Percentiles rank a stretch among this genome's conserved stretches.
Conservation (phyloP, 1,284 basidiomycete species). For the Lentinula novae-zelandiae region DNA sequence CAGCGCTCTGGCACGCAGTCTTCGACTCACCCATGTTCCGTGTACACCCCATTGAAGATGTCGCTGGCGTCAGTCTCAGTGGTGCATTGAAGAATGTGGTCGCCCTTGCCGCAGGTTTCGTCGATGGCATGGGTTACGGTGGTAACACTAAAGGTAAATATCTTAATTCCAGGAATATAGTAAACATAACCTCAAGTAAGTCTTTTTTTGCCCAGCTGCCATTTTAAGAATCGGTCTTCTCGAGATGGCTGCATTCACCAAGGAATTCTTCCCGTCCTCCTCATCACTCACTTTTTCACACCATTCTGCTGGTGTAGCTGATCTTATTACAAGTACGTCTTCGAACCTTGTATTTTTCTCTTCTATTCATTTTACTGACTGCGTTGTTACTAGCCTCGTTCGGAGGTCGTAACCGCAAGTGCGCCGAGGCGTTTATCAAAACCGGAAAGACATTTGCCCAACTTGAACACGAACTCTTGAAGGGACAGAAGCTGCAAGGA, state of each 20-base stretch:
- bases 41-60: constrained; percentile 18
- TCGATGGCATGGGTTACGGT: constrained; percentile 19
- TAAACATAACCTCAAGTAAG: not conserved
- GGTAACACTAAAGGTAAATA: constrained; percentile 10
- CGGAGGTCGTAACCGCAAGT: constrained; percentile 20
- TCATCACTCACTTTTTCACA: constrained; percentile 17
- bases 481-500: constrained; percentile 20
- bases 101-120: constrained; percentile 19
- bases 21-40: constrained; percentile 17
- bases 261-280: constrained; percentile 18
- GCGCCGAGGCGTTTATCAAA: constrained; percentile 19
- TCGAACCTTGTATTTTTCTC: not conserved
- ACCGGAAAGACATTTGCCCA: constrained; percentile 16
- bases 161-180: not conserved
- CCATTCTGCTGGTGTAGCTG: constrained; percentile 19
- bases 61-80: constrained; percentile 18
- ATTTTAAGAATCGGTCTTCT: constrained; percentile 18
- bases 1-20: constrained; percentile 19
- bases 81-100: constrained; percentile 20
- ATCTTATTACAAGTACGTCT: constrained; percentile 18
- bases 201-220: constrained; percentile 9
- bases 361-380: not conserved
- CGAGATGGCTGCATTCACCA: constrained; percentile 19
- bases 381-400: constrained; percentile 10
- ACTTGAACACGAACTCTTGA: constrained; percentile 18